A percentile compares a stretch with the other conserved stretches of the same genome.
Evolutionary conservation across 352 stramenopile species (phyloP).

Genomic region (Globisporangium parvum): DNA sequence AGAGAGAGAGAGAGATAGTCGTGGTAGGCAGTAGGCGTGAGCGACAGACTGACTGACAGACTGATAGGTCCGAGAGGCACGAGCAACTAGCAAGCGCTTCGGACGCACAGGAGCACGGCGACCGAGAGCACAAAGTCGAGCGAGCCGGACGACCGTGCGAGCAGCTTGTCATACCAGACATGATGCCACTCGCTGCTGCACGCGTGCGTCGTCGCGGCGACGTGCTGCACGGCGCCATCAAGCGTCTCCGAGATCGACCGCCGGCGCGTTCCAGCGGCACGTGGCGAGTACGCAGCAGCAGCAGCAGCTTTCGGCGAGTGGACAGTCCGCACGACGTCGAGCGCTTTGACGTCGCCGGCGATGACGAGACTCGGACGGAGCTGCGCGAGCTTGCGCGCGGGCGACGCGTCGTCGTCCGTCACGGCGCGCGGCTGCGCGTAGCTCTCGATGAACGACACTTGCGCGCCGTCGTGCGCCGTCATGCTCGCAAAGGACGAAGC

Average conservation of each 20-base stretch:
- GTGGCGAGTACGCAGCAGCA: background rate
- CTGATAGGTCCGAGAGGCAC: background rate
- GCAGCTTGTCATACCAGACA: constrained; percentile 2
- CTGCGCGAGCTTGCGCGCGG: constrained; percentile 5
- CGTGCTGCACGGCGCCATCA: background rate
- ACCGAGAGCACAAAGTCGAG: constrained; percentile 6
- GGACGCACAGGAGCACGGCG: constrained; percentile 4
- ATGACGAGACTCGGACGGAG: constrained; percentile 24
- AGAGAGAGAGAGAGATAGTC: background rate
- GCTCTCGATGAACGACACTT: constrained; percentile 26
- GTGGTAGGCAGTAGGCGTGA: too few species aligned
- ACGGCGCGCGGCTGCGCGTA: constrained; percentile 19
- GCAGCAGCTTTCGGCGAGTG: constrained; percentile 22
- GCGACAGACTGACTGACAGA: background rate
- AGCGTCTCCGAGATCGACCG: constrained; percentile 8
- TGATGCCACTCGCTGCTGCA: background rate
- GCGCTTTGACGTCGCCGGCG: constrained; percentile 19
- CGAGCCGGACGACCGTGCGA: background rate
- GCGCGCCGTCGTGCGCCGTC: constrained; percentile 5
- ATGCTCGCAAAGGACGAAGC: background rate
- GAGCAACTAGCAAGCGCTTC: too few species aligned
- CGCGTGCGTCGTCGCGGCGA: background rate
- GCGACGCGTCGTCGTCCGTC: background rate
- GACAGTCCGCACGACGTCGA: constrained; percentile 27
- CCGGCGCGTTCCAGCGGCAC: background rate